These are phyloP conservation scores for Chytriomyces confervae DNA, from an alignment of 192 early-diverging fungal species.

Conservation along the genomic window DNA sequence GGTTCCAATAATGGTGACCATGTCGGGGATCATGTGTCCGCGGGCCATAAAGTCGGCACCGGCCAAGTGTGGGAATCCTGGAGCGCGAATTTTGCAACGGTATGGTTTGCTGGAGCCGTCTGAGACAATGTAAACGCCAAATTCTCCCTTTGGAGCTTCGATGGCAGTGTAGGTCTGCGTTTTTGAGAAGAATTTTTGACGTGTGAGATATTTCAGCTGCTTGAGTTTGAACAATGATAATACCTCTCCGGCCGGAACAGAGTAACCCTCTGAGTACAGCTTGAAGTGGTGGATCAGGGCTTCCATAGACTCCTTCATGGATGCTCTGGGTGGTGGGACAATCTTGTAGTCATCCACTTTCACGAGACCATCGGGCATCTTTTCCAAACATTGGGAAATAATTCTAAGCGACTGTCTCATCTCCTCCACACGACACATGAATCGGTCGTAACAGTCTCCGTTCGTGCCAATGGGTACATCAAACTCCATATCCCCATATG, in stretches of 20 bases:
- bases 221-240: background rate
- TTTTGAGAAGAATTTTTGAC: background rate
- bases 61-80: slow-evolving; percentile 92
- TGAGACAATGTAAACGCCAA: slow-evolving; percentile 93
- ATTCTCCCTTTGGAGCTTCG: slow-evolving; percentile 99
- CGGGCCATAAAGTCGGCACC: slow-evolving; percentile 89
- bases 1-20: slow-evolving; percentile 96
- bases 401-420: slow-evolving; percentile 98
- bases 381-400: slow-evolving; percentile 92
- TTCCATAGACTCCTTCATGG: slow-evolving; percentile 99
- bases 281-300: slow-evolving; percentile 99
- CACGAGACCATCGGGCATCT: slow-evolving; percentile 93
- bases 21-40: slow-evolving; percentile 92
- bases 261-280: slow-evolving; percentile 97
- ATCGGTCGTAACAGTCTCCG: slow-evolving; percentile 97
- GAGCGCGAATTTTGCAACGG: slow-evolving; percentile 96
- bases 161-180: slow-evolving; percentile 88
- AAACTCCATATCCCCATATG: slow-evolving; percentile 94
- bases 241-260: slow-evolving; percentile 94
- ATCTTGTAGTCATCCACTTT: slow-evolving; percentile 99
- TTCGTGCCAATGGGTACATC: slow-evolving; percentile 94
- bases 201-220: background rate
- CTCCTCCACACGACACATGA: slow-evolving; percentile 96
- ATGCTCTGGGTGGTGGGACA: slow-evolving; percentile 84
- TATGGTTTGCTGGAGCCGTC: slow-evolving; percentile 96